Evolutionary conservation across 306 rosid species (phyloP).

Genomic region (Cucurbita argyrosperma): DNA sequence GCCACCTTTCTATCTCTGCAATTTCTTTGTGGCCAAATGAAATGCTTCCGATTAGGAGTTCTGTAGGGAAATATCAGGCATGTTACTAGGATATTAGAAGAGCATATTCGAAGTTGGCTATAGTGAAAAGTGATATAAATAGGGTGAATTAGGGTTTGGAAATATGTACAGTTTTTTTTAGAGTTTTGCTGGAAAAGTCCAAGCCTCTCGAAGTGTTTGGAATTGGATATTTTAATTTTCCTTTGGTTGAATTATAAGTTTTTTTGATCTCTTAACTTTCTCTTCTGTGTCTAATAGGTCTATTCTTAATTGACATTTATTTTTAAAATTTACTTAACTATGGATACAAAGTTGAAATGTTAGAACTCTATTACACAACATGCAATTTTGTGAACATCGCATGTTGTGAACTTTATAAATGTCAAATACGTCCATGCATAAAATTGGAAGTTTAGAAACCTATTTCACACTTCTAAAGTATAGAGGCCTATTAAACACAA

Average conservation of each 20-base stretch:
- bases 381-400: too few relatives aligned
- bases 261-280: not conserved
- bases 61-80: not conserved
- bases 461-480: not conserved
- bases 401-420: too few relatives aligned
- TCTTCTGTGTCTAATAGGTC: not conserved
- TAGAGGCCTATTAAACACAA: not conserved
- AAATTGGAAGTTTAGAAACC: not conserved
- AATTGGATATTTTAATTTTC: not conserved
- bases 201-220: not conserved
- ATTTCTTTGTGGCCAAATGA: not conserved
- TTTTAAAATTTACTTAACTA: not conserved
- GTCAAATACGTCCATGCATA: not conserved
- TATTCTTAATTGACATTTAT: not conserved
- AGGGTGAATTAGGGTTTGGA: not conserved
- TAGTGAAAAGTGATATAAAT: not conserved
- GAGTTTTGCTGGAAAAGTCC: not conserved
- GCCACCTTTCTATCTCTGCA: not conserved
- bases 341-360: not conserved
- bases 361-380: not conserved
- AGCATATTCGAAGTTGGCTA: not conserved
- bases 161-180: not conserved
- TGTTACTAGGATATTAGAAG: not conserved
- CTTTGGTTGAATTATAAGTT: not conserved
- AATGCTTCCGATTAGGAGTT: not conserved